Conservation (phyloP, 2,329 filamentous ascomycete genomes). For the Ophiosphaerella narmari region DNA sequence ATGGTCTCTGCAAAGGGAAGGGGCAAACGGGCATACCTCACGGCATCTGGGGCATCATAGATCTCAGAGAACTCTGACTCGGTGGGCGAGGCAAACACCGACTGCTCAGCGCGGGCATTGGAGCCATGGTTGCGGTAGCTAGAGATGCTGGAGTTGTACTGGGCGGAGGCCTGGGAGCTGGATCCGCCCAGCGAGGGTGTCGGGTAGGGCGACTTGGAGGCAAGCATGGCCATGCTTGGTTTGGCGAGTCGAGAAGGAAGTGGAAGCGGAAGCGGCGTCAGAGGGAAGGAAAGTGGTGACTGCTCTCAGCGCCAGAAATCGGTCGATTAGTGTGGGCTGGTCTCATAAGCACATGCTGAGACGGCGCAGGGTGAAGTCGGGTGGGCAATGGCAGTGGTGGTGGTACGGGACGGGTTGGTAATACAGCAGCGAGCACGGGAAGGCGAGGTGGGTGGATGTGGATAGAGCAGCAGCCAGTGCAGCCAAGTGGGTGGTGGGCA, state of each 20-base stretch:
- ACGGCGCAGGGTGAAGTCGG: background rate
- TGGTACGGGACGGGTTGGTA: slow-evolving; percentile 13
- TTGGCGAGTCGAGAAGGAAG: slow-evolving; percentile 1
- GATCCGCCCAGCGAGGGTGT: slow-evolving; percentile 53
- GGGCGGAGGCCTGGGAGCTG: slow-evolving; percentile 36
- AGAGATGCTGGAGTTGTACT: slow-evolving; percentile 41
- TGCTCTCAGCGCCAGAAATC: slow-evolving; percentile 1
- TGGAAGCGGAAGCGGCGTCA: slow-evolving; percentile 1
- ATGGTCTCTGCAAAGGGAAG: background rate
- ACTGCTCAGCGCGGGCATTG: slow-evolving; percentile 50
- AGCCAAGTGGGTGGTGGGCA: background rate
- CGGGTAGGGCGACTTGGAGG: slow-evolving; percentile 73
- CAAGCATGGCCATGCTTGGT: slow-evolving; percentile 72
- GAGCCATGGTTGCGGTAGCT: slow-evolving; percentile 44
- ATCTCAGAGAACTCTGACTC: slow-evolving; percentile 89
- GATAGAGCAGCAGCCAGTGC: too few species aligned
- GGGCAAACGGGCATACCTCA: slow-evolving; percentile 39
- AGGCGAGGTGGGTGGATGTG: background rate
- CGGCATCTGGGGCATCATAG: slow-evolving; percentile 70
- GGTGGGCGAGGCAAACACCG: slow-evolving; percentile 76
- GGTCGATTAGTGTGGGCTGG: background rate
- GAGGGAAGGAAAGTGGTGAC: background rate
- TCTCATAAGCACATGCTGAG: slow-evolving; percentile 6
- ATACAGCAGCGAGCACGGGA: slow-evolving; percentile 6
- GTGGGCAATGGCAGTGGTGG: slow-evolving; percentile 3